These are phyloP conservation scores for Pseudonitzschia multiseries DNA, from an alignment of 108 stramenopile species.

Conservation along the genomic window DNA sequence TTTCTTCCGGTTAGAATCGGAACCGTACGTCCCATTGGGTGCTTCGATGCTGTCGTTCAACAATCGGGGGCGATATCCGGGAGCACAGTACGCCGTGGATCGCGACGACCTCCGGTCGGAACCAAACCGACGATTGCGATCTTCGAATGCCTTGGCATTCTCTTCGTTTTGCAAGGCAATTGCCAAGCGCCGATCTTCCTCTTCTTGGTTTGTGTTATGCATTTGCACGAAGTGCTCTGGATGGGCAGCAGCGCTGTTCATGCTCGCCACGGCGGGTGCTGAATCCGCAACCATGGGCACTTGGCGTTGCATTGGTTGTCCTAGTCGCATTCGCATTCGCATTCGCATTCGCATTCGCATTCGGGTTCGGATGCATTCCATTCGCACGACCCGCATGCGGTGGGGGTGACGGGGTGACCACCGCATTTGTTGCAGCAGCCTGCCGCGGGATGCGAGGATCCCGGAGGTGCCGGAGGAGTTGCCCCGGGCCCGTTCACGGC, in stretches of 20 bases:
- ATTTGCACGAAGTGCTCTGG: background rate
- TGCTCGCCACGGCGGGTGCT: background rate
- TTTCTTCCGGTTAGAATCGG: background rate
- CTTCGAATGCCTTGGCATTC: slow-evolving; percentile 58
- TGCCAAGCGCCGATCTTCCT: slow-evolving; percentile 70
- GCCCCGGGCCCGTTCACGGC: background rate
- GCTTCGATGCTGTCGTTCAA: slow-evolving; percentile 15
- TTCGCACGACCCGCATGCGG: background rate
- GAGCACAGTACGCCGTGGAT: slow-evolving; percentile 19
- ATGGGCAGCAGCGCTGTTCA: background rate
- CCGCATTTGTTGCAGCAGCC: background rate
- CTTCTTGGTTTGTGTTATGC: slow-evolving; percentile 59
- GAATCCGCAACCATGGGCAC: background rate
- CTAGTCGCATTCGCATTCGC: too few relatives aligned
- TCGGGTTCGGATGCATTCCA: background rate
- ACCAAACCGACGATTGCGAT: slow-evolving; percentile 20
- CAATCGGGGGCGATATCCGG: slow-evolving; percentile 16
- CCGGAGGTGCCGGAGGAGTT: background rate
- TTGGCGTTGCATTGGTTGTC: too few relatives aligned
- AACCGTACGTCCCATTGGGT: background rate
- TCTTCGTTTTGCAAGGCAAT: slow-evolving; percentile 76
- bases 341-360: background rate
- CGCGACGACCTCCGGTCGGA: slow-evolving; percentile 15
- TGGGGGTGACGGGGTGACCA: background rate
- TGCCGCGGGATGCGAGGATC: background rate